Evolutionary conservation across 257 asterid species (phyloP).

Genomic region (Salvia rosmarinus): DNA sequence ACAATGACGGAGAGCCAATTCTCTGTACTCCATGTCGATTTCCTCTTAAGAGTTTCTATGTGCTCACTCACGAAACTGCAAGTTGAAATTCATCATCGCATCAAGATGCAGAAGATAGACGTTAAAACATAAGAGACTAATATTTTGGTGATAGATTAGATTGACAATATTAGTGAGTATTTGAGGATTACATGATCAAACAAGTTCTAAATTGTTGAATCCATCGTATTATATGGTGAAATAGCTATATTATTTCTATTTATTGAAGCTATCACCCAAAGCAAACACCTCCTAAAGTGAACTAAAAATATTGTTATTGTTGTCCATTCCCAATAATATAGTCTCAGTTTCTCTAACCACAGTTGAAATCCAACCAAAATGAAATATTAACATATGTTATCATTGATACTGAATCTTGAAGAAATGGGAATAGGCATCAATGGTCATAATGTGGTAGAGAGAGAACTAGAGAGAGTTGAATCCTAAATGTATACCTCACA

Average conservation of each 20-base stretch:
- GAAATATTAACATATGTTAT: not conserved
- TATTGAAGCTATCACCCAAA: no score
- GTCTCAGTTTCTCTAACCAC: not conserved
- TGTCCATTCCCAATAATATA: not conserved
- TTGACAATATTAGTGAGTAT: no score
- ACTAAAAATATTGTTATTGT: no score
- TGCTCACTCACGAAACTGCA: constrained; percentile 98
- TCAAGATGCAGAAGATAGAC: constrained; percentile 21
- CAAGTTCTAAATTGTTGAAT: no score
- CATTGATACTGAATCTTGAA: not conserved
- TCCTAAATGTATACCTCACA: constrained; percentile 57
- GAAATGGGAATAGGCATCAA: not conserved
- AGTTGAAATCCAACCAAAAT: constrained; percentile 1
- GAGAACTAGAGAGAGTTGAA: not conserved
- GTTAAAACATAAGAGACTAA: not conserved
- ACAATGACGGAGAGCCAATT: constrained; percentile 80
- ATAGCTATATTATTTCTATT: no score
- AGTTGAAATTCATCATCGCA: constrained; percentile 9
- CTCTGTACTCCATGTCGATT: constrained; percentile 93
- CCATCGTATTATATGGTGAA: no score
- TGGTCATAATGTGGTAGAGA: not conserved
- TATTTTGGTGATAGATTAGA: no score
- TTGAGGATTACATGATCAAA: no score
- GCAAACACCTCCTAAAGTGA: no score
- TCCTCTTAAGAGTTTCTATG: constrained; percentile 97